Evolutionary conservation across 345 rosid species (phyloP).

Genomic region (Gossypium arboreum): DNA sequence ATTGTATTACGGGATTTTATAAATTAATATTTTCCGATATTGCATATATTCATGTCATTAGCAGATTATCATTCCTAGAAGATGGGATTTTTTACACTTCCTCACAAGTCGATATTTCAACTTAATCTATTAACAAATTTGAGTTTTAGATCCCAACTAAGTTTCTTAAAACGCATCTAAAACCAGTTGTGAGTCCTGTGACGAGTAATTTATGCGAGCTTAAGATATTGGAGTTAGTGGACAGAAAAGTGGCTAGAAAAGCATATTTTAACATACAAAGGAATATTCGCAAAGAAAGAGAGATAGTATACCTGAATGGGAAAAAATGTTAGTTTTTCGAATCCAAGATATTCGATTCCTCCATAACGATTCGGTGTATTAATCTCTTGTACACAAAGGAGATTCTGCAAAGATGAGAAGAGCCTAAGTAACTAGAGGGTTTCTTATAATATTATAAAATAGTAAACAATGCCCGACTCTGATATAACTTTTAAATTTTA

Average conservation of each 20-base stretch:
- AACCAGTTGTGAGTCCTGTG: background rate
- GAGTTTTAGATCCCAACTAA: background rate
- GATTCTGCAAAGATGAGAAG: slow-evolving; percentile 52
- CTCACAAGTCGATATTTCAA: background rate
- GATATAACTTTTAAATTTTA: background rate
- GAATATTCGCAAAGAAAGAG: background rate
- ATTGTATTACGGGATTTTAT: too few relatives aligned
- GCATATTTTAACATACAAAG: background rate
- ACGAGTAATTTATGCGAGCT: background rate
- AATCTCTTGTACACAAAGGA: slow-evolving; percentile 60
- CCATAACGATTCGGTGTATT: slow-evolving; percentile 81
- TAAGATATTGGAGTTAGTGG: background rate
- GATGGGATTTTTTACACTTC: background rate
- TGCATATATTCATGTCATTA: background rate
- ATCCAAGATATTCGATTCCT: slow-evolving; percentile 73
- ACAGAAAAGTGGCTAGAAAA: background rate
- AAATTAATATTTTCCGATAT: too few relatives aligned
- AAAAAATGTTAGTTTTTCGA: slow-evolving; percentile 79
- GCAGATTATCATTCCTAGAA: background rate
- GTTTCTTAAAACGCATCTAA: background rate
- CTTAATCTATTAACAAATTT: background rate
- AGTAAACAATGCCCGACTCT: background rate
- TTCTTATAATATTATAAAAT: background rate
- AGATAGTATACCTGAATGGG: slow-evolving; percentile 71
- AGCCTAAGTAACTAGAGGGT: background rate